Conservation (phyloP, 441 rosid genomes). For the Breynia disticha region DNA sequence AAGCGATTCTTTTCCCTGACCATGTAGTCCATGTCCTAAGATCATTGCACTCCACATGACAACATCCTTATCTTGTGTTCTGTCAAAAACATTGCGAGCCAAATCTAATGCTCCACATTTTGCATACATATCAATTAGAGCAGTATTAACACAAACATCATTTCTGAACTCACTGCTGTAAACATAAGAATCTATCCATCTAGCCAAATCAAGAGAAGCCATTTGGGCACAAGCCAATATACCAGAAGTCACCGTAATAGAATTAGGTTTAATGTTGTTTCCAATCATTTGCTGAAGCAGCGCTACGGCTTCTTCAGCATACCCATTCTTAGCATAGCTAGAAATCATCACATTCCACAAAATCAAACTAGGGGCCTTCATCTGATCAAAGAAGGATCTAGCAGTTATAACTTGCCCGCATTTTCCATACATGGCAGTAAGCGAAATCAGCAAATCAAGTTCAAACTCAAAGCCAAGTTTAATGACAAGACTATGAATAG, state of each 20-base stretch:
- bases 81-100: slow-evolving; percentile 46
- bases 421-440: slow-evolving; percentile 66
- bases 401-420: slow-evolving; percentile 52
- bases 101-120: slow-evolving; percentile 63
- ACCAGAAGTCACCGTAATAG: slow-evolving; percentile 48
- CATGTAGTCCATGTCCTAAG: slow-evolving; percentile 70
- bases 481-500: slow-evolving; percentile 45
- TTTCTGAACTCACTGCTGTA: slow-evolving; percentile 31
- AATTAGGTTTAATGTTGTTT: slow-evolving; percentile 33
- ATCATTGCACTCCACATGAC: slow-evolving; percentile 84
- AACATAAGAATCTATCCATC: slow-evolving; percentile 48
- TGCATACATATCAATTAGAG: slow-evolving; percentile 66
- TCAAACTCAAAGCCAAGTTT: slow-evolving; percentile 60
- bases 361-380: slow-evolving; percentile 47
- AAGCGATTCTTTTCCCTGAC: slow-evolving; percentile 53
- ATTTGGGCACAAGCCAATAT: slow-evolving; percentile 60
- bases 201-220: slow-evolving; percentile 62
- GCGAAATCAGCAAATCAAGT: slow-evolving; percentile 63
- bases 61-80: slow-evolving; percentile 50
- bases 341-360: slow-evolving; percentile 82
- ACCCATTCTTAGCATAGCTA: slow-evolving; percentile 65
- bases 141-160: slow-evolving; percentile 39
- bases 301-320: slow-evolving; percentile 52
- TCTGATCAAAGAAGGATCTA: slow-evolving; percentile 46
- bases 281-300: slow-evolving; percentile 46